Evolutionary conservation across 2,329 filamentous ascomycete genomes (phyloP), one percentile per base, ranked within the genome.

Genomic region (Coniella lustricola): DNA sequence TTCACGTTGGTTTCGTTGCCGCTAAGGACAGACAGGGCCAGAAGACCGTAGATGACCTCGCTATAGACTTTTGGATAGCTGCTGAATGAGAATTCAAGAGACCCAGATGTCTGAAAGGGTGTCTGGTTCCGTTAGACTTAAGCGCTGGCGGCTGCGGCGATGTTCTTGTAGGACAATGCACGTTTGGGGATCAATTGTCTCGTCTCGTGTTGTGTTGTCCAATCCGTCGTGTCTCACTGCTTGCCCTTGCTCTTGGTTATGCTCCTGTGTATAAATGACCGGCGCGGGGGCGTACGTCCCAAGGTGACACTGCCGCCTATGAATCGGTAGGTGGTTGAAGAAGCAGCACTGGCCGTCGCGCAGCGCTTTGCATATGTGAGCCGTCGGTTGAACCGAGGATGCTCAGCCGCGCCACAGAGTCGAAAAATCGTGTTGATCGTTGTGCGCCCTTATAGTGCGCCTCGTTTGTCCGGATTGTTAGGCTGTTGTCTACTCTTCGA

Each of bases 351-450:
- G 25, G 25, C 25, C 5, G 33, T 14, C 14, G 40, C 40, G 17
- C 40, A 33, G 22, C 40, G 4, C 32, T 42, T 17, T 33, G 14
- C 25, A 29, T 5, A 5, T 29, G 25, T 10, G 25, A 29, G 25
- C 10, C 10, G 25, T 29, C 10, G 25, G 25, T 5, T 29, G 25
- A 10, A 29, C 5, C 5, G 10, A 10, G 25, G 40, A 16, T 42
- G 49, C 49, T 48, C 49, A 51, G 49, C 45, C 45, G 42, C 49
- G 38, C 40, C 36, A 40, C 39, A 40, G 38, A 34, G 38, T 25
- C 10, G 17, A 25, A 20, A 44, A 35, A 25, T 32, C 44, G 14
- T 47, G 40, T 38, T 44, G 41, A 36, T 17, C 33, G 16, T 42
- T 25, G 17, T 12, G 1, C 25, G 39, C 16, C n/a, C 22, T 17